A percentile compares a stretch with the other conserved stretches of the same genome.
phyloP scores from a whole-genome alignment of 306 rosid species.

The Biancaea sappan region DNA sequence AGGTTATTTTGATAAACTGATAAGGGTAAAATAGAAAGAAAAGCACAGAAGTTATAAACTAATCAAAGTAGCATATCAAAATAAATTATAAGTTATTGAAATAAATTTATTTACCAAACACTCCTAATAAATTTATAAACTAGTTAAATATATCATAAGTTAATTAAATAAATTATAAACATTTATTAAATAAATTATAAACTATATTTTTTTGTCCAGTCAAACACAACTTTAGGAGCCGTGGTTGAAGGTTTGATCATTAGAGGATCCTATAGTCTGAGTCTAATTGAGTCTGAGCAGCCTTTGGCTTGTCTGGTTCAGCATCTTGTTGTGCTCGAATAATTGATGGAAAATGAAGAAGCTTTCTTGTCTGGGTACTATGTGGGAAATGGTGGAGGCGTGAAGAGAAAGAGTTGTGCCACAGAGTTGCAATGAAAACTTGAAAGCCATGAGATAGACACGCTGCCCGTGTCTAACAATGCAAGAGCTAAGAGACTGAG shows the following conservation, averaged over 20 bases:
- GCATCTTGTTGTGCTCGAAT: conserved; percentile 66
- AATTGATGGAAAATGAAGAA: conserved; percentile 40
- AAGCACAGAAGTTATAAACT: too few species aligned
- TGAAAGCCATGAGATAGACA: conserved; percentile 60
- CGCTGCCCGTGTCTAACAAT: conserved; percentile 32
- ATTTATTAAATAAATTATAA: too few species aligned
- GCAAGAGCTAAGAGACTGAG: conserved; percentile 40
- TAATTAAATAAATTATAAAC: too few species aligned
- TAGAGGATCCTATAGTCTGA: conserved; percentile 52
- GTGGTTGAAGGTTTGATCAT: conserved; percentile 59
- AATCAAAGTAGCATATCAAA: too few species aligned
- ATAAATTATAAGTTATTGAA: too few species aligned
- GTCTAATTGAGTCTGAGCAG: conserved; percentile 36
- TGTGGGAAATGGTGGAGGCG: conserved; percentile 46
- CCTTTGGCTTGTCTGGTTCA: conserved; percentile 48
- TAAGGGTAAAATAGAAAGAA: too few species aligned
- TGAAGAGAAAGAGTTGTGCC: conserved; percentile 48
- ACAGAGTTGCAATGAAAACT: conserved; percentile 57
- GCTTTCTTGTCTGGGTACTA: conserved; percentile 49
- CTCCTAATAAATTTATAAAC: too few species aligned
- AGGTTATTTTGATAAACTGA: too few species aligned
- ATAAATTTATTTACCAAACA: too few species aligned
- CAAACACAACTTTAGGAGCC: too few species aligned
- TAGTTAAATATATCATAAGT: too few species aligned
- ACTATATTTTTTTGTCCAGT: too few species aligned